Conservation (phyloP, 108 stramenopile genomes). For the Cylindrotheca fusiformis region DNA sequence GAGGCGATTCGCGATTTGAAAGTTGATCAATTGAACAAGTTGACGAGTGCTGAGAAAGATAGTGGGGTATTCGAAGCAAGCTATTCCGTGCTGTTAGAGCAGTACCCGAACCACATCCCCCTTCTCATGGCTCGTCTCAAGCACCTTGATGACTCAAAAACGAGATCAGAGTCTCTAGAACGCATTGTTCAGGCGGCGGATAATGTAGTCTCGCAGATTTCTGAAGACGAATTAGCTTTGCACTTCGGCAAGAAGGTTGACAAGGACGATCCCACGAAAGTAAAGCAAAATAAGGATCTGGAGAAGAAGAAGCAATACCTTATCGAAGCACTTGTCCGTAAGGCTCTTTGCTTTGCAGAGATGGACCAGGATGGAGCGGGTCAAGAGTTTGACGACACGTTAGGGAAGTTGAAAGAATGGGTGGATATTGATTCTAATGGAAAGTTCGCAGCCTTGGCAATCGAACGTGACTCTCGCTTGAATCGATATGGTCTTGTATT, state of each 20-base stretch:
- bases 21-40: conserved; percentile 37
- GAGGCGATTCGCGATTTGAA: conserved; percentile 44
- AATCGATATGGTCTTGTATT: conserved; percentile 25
- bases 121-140: conserved; percentile 33
- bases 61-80: conserved; percentile 29
- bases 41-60: conserved; percentile 27
- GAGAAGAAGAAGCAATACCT: conserved; percentile 38
- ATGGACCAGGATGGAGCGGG: conserved; percentile 12
- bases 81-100: conserved; percentile 17
- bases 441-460: conserved; percentile 31
- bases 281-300: conserved; percentile 44
- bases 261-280: conserved; percentile 25
- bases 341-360: conserved; percentile 29
- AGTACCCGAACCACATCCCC: conserved; percentile 35
- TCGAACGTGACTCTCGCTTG: conserved; percentile 31
- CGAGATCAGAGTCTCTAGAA: conserved; percentile 16
- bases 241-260: conserved; percentile 43
- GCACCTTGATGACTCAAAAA: conserved; percentile 21
- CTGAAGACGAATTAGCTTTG: conserved; percentile 36
- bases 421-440: conserved; percentile 33
- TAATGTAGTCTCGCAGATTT: conserved; percentile 15
- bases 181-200: conserved; percentile 31
- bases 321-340: conserved; percentile 40
- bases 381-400: conserved; percentile 21
- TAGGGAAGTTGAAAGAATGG: conserved; percentile 37